Evolutionary conservation across 2,329 filamentous ascomycete genomes (phyloP).

Genomic region (Ceratocystis colombiana): DNA sequence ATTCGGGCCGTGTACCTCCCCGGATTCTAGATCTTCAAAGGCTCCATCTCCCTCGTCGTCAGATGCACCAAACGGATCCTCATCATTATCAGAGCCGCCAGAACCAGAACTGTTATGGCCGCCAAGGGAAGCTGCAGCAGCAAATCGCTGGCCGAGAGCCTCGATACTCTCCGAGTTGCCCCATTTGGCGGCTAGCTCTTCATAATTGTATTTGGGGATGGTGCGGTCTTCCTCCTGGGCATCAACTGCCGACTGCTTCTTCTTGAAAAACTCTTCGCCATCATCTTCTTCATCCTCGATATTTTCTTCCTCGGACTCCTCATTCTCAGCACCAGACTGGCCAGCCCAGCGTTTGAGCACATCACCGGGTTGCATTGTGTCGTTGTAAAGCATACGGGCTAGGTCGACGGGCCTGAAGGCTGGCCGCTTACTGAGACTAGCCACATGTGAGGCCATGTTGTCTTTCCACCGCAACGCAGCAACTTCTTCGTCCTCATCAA

Average conservation of each 20-base stretch:
- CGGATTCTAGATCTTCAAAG: constrained; percentile 78
- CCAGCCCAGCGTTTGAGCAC: constrained; percentile 74
- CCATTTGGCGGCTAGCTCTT: constrained; percentile 77
- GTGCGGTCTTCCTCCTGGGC: constrained; percentile 68
- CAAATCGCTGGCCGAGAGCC: constrained; percentile 62
- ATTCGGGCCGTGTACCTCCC: constrained; percentile 45
- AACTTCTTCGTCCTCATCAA: constrained; percentile 61
- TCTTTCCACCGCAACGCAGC: constrained; percentile 76
- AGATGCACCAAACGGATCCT: constrained; percentile 43
- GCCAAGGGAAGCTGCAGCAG: constrained; percentile 46
- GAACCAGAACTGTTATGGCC: constrained; percentile 30
- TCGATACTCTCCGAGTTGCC: constrained; percentile 68
- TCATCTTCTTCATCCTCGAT: constrained; percentile 39
- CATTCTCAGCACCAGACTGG: constrained; percentile 38
- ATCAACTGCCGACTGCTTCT: constrained; percentile 53
- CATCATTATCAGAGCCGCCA: constrained; percentile 41
- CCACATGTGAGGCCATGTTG: constrained; percentile 67
- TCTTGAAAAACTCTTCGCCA: constrained; percentile 55
- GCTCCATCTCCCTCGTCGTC: constrained; percentile 66
- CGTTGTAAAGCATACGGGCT: constrained; percentile 80
- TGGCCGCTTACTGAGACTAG: constrained; percentile 57
- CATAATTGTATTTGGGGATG: constrained; percentile 70
- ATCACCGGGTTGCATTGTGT: constrained; percentile 61
- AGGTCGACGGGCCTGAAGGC: constrained; percentile 73
- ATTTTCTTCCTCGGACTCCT: constrained; percentile 47